Conservation (phyloP, 768 basidiomycete species). For the Cantharellus cinnabarinus region DNA sequence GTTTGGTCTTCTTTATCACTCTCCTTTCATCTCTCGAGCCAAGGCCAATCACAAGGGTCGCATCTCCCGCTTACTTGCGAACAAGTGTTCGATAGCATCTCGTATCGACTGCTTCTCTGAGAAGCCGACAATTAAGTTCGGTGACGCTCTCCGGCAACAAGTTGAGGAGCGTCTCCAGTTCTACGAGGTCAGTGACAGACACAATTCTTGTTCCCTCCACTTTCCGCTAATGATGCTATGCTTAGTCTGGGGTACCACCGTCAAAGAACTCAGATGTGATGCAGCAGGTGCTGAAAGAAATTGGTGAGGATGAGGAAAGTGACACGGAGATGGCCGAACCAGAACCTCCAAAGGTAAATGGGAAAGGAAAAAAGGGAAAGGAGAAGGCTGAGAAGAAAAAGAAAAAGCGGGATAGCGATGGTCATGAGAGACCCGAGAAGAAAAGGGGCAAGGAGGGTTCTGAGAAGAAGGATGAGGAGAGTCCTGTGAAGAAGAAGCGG, state of each 20-base stretch:
- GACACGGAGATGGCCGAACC: conserved; percentile 29
- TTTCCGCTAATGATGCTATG: background rate
- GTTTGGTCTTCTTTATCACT: conserved; percentile 97
- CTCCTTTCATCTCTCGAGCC: conserved; percentile 88
- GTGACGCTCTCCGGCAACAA: conserved; percentile 80
- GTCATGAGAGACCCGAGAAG: conserved; percentile 23
- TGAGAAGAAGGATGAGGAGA: background rate
- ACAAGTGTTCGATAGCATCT: conserved; percentile 95
- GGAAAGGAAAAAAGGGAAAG: conserved; percentile 5
- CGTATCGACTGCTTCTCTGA: conserved; percentile 90
- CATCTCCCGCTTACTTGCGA: conserved; percentile 95
- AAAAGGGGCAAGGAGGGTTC: background rate
- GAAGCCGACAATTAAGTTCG: conserved; percentile 65
- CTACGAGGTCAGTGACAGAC: conserved; percentile 38
- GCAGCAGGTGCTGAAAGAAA: conserved; percentile 62
- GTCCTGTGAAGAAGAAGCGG: background rate
- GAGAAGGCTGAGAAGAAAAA: conserved; percentile 14
- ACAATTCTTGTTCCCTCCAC: background rate
- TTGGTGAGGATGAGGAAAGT: conserved; percentile 37
- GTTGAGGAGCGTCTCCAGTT: conserved; percentile 90
- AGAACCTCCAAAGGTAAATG: conserved; percentile 34
- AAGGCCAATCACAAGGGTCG: conserved; percentile 89
- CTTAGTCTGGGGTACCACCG: conserved; percentile 54
- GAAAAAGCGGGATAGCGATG: conserved; percentile 25
- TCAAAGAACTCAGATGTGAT: conserved; percentile 81